phyloP scores from a whole-genome alignment of 192 early-diverging fungal genomes.

The Martensiomyces pterosporus region DNA sequence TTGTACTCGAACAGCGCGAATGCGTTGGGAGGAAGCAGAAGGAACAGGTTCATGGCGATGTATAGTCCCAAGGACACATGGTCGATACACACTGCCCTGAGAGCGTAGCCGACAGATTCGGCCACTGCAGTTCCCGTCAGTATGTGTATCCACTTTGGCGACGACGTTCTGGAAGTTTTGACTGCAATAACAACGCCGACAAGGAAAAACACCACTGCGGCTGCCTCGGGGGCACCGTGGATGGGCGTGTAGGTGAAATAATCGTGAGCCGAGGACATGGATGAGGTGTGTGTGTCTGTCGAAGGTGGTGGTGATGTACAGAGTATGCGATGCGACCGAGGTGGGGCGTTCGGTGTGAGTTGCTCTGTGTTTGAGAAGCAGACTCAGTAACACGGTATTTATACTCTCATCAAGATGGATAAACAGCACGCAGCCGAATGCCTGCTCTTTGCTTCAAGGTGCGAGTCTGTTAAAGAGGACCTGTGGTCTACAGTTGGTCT shows the following conservation, averaged over 20 bases:
- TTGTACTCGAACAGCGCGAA: conserved; percentile 51
- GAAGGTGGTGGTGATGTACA: too few relatives aligned
- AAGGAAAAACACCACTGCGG: conserved; percentile 11
- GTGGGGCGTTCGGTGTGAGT: too few relatives aligned
- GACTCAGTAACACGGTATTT: too few relatives aligned
- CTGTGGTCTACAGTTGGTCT: too few relatives aligned
- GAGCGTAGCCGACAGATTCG: conserved; percentile 37
- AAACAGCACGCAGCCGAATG: too few relatives aligned
- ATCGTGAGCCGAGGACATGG: neutral
- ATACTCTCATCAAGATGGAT: too few relatives aligned
- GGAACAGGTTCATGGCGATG: conserved; percentile 33
- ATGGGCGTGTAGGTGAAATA: conserved; percentile 12
- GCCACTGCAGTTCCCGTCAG: conserved; percentile 34
- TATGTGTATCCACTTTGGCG: conserved; percentile 27
- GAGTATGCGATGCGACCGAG: too few relatives aligned
- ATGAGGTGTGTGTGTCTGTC: neutral
- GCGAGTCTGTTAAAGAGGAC: too few relatives aligned
- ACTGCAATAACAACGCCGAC: conserved; percentile 1
- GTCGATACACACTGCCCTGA: conserved; percentile 33
- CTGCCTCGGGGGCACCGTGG: conserved; percentile 24
- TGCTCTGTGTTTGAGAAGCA: too few relatives aligned
- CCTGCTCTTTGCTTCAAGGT: too few relatives aligned
- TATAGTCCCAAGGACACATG: conserved; percentile 32
- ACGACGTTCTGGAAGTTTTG: conserved; percentile 6
- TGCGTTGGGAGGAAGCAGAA: conserved; percentile 49